These are phyloP conservation scores for Mycena sp. DNA, from an alignment of 1,284 basidiomycete species.

Conservation along the genomic window DNA sequence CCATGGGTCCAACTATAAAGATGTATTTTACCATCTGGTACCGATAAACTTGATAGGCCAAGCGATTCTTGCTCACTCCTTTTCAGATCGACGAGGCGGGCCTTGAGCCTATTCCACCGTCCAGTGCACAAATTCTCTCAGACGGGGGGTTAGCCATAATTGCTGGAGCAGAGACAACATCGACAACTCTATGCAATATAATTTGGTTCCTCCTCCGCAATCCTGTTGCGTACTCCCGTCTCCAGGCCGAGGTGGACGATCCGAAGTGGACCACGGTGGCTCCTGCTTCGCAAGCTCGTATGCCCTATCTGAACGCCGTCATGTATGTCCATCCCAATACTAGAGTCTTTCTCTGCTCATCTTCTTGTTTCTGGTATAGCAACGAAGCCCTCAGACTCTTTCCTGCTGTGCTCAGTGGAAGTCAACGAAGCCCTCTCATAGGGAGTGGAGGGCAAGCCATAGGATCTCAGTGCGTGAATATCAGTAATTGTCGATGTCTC, in stretches of 20 bases:
- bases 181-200: constrained; percentile 40
- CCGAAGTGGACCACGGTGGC: constrained; percentile 22
- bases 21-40: constrained; percentile 52
- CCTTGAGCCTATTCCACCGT: constrained; percentile 31
- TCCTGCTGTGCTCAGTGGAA: constrained; percentile 47
- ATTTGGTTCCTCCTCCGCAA: constrained; percentile 43
- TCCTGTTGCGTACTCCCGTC: constrained; percentile 38
- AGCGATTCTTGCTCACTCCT: not conserved
- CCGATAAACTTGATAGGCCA: not conserved
- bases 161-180: constrained; percentile 49
- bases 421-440: constrained; percentile 42
- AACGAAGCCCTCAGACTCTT: constrained; percentile 52
- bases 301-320: constrained; percentile 44
- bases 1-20: constrained; percentile 43
- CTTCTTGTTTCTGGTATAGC: constrained; percentile 33
- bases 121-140: constrained; percentile 39
- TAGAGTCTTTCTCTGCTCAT: not conserved
- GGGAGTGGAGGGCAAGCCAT: constrained; percentile 43
- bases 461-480: constrained; percentile 38
- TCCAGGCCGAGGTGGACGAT: constrained; percentile 41
- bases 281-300: constrained; percentile 32
- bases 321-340: constrained; percentile 36
- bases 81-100: constrained; percentile 42
- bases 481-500: not conserved
- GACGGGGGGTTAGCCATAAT: constrained; percentile 48